phyloP scores from a whole-genome alignment of 768 basidiomycete genomes.

The Leccinum obscurum region DNA sequence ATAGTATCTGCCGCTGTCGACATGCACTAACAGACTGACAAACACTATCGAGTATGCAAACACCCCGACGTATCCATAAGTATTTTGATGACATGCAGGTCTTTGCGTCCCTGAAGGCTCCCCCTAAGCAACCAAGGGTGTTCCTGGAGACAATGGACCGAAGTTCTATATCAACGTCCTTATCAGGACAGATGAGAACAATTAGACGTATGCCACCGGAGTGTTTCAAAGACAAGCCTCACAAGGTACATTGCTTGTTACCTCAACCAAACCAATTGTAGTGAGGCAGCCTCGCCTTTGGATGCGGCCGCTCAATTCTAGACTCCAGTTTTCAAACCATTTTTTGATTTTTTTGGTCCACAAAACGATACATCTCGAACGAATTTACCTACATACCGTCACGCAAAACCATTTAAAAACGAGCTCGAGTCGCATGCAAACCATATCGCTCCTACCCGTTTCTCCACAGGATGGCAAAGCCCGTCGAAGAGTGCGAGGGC shows the following conservation, averaged over 20 bases:
- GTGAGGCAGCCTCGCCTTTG: neutral
- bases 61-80: neutral
- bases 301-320: neutral
- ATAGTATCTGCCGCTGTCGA: neutral
- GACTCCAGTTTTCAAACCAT: neutral
- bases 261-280: neutral
- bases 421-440: neutral
- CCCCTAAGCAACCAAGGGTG: neutral
- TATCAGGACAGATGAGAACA: neutral
- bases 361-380: neutral
- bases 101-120: neutral
- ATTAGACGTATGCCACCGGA: neutral
- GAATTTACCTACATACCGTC: neutral
- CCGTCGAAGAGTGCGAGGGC: neutral
- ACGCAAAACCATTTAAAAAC: neutral
- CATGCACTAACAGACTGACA: neutral
- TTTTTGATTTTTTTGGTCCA: neutral
- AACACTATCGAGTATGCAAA: neutral
- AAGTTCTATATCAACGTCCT: neutral
- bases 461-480: neutral
- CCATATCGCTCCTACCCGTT: neutral
- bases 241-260: neutral
- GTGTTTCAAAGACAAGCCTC: too few species aligned
- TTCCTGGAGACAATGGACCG: neutral
- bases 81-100: neutral